Percentiles rank a stretch among this genome's conserved stretches.
These are phyloP conservation scores for Penicillium coprophilum DNA, from an alignment of 495 filamentous ascomycete species.

Conservation along the genomic window DNA sequence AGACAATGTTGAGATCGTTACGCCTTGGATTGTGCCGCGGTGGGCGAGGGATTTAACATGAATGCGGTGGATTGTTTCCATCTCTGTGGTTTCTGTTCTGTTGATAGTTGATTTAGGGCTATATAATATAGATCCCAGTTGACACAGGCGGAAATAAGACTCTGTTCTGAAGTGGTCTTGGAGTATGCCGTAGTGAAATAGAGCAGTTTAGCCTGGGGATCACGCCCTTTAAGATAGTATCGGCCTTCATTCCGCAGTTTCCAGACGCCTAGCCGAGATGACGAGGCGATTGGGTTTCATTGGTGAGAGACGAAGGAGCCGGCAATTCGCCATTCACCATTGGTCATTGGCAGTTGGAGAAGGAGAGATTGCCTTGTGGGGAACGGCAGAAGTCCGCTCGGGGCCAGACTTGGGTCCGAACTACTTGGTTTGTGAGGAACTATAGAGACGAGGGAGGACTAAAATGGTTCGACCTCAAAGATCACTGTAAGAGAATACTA, in stretches of 20 bases:
- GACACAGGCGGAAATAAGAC: neutral
- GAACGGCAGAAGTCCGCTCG: constrained; percentile 5
- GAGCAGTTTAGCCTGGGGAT: neutral
- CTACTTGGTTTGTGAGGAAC: neutral
- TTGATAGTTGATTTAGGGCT: neutral
- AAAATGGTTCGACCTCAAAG: neutral
- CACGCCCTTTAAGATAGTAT: neutral
- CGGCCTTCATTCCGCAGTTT: constrained; percentile 15
- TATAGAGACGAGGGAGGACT: neutral
- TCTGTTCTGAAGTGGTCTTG: neutral
- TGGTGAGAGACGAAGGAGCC: constrained; percentile 25
- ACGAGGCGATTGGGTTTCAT: constrained; percentile 9
- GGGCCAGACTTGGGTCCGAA: constrained; percentile 7
- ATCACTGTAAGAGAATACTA: neutral
- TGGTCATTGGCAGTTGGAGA: constrained; percentile 7
- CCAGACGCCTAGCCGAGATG: constrained; percentile 26
- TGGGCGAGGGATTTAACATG: constrained; percentile 31
- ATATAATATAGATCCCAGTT: neutral
- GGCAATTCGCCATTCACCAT: constrained; percentile 13
- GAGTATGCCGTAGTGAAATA: neutral
- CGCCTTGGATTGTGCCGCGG: constrained; percentile 39
- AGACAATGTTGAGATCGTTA: constrained; percentile 27
- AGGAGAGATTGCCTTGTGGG: constrained; percentile 17
- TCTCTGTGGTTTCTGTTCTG: constrained; percentile 7
- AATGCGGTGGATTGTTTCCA: constrained; percentile 33